These are phyloP conservation scores for Xylaria sp. DNA, from an alignment of 2,329 filamentous ascomycete genomes.

Conservation along the genomic window DNA sequence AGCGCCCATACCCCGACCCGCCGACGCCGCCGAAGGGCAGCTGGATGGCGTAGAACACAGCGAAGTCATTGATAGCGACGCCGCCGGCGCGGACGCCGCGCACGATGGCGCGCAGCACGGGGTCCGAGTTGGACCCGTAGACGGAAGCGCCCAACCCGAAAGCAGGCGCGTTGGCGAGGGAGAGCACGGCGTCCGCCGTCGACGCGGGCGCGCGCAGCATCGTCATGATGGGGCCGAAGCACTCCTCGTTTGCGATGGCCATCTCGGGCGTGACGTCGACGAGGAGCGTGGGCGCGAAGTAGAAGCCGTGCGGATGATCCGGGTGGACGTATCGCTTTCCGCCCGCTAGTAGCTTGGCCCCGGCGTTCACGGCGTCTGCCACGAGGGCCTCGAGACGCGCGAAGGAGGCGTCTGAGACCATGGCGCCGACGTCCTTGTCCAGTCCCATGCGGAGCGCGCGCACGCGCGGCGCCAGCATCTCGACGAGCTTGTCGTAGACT, in stretches of 20 bases:
- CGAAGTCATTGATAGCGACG: slow-evolving; percentile 97
- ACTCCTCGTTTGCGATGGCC: slow-evolving; percentile 88
- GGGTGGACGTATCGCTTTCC: slow-evolving; percentile 79
- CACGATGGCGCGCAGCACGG: slow-evolving; percentile 72
- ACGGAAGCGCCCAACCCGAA: slow-evolving; percentile 92
- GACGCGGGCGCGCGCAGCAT: slow-evolving; percentile 79
- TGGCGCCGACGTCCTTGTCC: slow-evolving; percentile 84
- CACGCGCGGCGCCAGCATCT: slow-evolving; percentile 78
- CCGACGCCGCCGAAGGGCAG: slow-evolving; percentile 92
- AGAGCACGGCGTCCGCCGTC: slow-evolving; percentile 71
- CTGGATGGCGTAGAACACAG: slow-evolving; percentile 90
- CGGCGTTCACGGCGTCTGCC: slow-evolving; percentile 77
- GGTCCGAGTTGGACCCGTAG: slow-evolving; percentile 75
- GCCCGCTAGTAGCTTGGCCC: slow-evolving; percentile 84
- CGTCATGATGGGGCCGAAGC: slow-evolving; percentile 91
- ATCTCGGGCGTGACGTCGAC: slow-evolving; percentile 89
- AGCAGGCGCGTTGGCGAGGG: slow-evolving; percentile 82
- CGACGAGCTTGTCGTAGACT: slow-evolving; percentile 79
- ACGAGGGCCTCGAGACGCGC: slow-evolving; percentile 80
- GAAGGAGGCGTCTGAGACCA: slow-evolving; percentile 85
- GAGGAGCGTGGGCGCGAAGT: slow-evolving; percentile 91
- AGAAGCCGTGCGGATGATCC: slow-evolving; percentile 80
- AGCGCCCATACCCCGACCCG: slow-evolving; percentile 91
- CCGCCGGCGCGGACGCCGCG: slow-evolving; percentile 81
- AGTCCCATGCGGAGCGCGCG: slow-evolving; percentile 80